Evolutionary conservation across 441 rosid species (phyloP), one percentile per base, ranked within the genome.

Genomic region (Manihot esculenta): DNA sequence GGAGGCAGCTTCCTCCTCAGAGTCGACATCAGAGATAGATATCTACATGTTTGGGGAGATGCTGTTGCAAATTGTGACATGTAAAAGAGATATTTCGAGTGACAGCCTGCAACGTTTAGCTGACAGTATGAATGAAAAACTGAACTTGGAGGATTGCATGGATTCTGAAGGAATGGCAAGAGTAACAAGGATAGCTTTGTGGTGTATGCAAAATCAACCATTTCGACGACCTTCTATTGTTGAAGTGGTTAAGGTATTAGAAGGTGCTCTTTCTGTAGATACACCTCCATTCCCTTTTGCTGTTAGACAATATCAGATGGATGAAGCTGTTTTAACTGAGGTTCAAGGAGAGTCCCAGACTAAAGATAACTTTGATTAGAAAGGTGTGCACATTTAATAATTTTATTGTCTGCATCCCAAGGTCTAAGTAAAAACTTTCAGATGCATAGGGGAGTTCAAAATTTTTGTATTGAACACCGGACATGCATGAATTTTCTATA

Each of bases 231-330:
- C 85, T 70, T 79, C 83, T 69, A 82, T 82, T 26, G 74, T 70
- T 1, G 83, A 82, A 70, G 83, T 82, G 55, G 81, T 79, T 56
- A 82, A 79, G 78, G 76, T 82, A 66, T 77, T 80, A 59, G 86
- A 77, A 80, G 83, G 82, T 73, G 62, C 86, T 68, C 76, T 80
- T 38, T 80, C 82, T 3, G 78, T 80, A 24, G 86, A 82, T 69
- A 80, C 75, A 67, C 86, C 83, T 50, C 86, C 83, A 7, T 57
- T 54, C 10, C 54, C 27, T 49, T 70, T 73, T 73, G 60, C 62
- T 54, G 58, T 57, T 61, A 41, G 69, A 65, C 51, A 68, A 56
- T 74, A 66, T 17, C 61, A 55, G 59, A 7, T 23, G 23, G 27
- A 56, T 11, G 64, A 66, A 47, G 65, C 42, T 30, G 33, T 59